Evolutionary conservation across 2,329 filamentous ascomycete genomes (phyloP), one percentile per base, ranked within the genome.

Genomic region (Leptographium flavum): DNA sequence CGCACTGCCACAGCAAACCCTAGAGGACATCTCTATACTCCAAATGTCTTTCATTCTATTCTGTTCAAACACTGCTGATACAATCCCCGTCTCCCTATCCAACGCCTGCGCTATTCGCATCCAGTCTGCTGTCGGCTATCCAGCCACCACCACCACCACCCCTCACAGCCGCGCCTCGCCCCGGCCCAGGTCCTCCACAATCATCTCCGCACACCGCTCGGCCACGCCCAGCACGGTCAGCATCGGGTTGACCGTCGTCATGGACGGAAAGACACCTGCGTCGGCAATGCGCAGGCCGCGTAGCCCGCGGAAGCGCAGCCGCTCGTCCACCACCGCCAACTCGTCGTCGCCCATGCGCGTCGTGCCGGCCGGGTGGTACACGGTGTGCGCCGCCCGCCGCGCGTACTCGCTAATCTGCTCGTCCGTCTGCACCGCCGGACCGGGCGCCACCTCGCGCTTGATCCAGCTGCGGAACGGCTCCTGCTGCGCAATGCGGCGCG

Each of bases 141-240:
- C 19, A 15, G 13, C 9, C 11, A n/a, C 31, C 35, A 5, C 17
- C 33, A 11, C 14, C 15, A 19, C 8, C 35, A 25, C 3, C 6
- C 3, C 38, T 21, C 42, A 52, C 46, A 52, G 28, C 33, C 42
- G 35, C 21, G 46, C 37, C 28, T 43, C 39, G 8, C 22, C 39
- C 47, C 54, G 45, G 23, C 48, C 47, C 7, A 75, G 83, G 53
- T 86, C 78, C 58, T 80, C 71, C 27, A 81, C 81, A 58, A 94
- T 81, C 60, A 94, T 63, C 70, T 94, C 87, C 0, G 87, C 87
- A 6, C 79, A 81, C 47, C 83, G 73, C 74, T 94, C 87, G 8
- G 84, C 87, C 55, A 93, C 76, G 44, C 77, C 81, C 58, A 94
- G 63, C 5, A 94, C 87, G 1, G 87, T 94, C 58, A 94, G 67